phyloP scores from a whole-genome alignment of 306 rosid genomes.

The Arachis stenosperma region DNA sequence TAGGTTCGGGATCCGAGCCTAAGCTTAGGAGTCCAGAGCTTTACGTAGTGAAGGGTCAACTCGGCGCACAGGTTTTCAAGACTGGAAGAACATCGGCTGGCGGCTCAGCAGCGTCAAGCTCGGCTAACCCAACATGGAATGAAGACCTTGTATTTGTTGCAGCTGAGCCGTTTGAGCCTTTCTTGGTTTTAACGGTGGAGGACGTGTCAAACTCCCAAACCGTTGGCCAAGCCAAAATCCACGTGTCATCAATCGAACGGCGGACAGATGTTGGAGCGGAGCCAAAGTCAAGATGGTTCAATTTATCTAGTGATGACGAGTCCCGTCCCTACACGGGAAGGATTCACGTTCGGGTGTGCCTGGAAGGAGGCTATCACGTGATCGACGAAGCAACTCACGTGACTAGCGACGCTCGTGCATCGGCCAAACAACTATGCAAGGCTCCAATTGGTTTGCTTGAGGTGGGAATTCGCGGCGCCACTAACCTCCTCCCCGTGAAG shows the following conservation, averaged over 20 bases:
- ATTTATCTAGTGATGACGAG: conserved; percentile 54
- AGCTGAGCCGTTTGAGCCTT: conserved; percentile 91
- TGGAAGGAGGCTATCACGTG: conserved; percentile 96
- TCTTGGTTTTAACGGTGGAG: conserved; percentile 56
- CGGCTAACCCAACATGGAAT: conserved; percentile 75
- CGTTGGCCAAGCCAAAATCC: conserved; percentile 64
- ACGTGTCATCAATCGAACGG: conserved; percentile 67
- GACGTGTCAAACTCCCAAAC: conserved; percentile 50
- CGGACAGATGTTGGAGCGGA: conserved; percentile 59
- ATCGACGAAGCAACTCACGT: conserved; percentile 84
- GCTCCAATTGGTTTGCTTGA: conserved; percentile 76
- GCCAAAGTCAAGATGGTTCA: conserved; percentile 81
- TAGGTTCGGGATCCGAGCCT: conserved; percentile 54
- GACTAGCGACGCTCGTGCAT: conserved; percentile 79
- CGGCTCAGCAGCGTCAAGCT: conserved; percentile 47
- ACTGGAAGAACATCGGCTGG: conserved; percentile 58
- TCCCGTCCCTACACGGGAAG: conserved; percentile 56
- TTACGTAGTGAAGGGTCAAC: conserved; percentile 67
- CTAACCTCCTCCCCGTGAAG: conserved; percentile 71
- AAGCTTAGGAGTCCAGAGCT: conserved; percentile 57
- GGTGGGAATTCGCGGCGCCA: conserved; percentile 83
- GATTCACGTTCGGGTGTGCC: conserved; percentile 70
- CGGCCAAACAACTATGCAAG: conserved; percentile 67
- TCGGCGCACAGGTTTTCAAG: conserved; percentile 75
- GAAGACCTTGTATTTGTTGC: conserved; percentile 80